phyloP scores from a whole-genome alignment of 306 rosid species.

The Prunus armeniaca region DNA sequence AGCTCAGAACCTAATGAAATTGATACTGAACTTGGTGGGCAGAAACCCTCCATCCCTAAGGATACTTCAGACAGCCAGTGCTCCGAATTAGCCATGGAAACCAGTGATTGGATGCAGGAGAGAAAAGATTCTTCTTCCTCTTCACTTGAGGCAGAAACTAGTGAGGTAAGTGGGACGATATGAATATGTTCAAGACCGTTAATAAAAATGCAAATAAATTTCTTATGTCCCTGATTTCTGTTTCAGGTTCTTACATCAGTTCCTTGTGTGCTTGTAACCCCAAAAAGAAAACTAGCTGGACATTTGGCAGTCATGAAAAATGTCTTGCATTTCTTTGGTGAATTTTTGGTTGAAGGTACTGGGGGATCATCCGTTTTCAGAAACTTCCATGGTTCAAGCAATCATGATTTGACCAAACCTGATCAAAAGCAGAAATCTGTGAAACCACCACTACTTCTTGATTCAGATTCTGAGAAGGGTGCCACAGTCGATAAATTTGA shows the following conservation, averaged over 20 bases:
- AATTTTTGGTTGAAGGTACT: slow-evolving; percentile 88
- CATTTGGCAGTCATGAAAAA: slow-evolving; percentile 89
- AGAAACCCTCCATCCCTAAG: slow-evolving; percentile 35
- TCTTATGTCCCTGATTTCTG: slow-evolving; percentile 27
- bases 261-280: slow-evolving; percentile 79
- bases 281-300: slow-evolving; percentile 92
- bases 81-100: slow-evolving; percentile 58
- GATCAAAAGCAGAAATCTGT: slow-evolving; percentile 59
- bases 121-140: slow-evolving; percentile 55
- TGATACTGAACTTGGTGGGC: slow-evolving; percentile 55
- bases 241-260: slow-evolving; percentile 83
- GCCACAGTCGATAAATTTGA: slow-evolving; percentile 39
- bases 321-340: slow-evolving; percentile 87
- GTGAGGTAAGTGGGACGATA: slow-evolving; percentile 57
- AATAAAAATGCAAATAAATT: slow-evolving; percentile 11
- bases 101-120: slow-evolving; percentile 54
- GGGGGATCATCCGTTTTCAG: slow-evolving; percentile 88
- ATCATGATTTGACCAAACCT: slow-evolving; percentile 57
- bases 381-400: slow-evolving; percentile 59
- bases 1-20: slow-evolving; percentile 54
- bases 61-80: slow-evolving; percentile 58
- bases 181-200: slow-evolving; percentile 23
- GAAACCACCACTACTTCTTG: slow-evolving; percentile 57
- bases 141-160: slow-evolving; percentile 64
- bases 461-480: slow-evolving; percentile 60